Percentiles rank a stretch among this genome's conserved stretches.
phyloP scores from a whole-genome alignment of 345 rosid species.

The Arabidopsis suecica region DNA sequence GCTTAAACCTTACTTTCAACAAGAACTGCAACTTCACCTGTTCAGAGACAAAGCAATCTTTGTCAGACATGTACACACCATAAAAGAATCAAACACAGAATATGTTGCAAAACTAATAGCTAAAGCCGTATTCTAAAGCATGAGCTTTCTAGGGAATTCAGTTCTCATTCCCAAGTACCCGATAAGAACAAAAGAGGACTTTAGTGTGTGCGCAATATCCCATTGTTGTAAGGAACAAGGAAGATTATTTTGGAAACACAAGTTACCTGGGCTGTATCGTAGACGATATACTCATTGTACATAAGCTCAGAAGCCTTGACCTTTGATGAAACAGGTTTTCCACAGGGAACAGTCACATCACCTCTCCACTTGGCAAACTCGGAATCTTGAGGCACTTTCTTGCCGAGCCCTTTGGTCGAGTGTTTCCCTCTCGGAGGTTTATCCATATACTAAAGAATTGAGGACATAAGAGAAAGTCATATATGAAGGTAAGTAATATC shows the following conservation, averaged over 20 bases:
- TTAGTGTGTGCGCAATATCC: not conserved
- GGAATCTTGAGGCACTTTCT: conserved; percentile 75
- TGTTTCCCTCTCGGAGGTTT: conserved; percentile 92
- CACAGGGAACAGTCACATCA: conserved; percentile 85
- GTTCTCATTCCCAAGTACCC: conserved; percentile 10
- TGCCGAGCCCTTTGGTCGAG: conserved; percentile 94
- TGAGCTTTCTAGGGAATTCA: not conserved
- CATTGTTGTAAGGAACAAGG: not conserved
- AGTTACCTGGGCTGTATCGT: conserved; percentile 83
- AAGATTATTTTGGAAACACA: not conserved
- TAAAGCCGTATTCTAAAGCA: not conserved
- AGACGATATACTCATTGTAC: conserved; percentile 95
- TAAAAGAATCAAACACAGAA: not conserved
- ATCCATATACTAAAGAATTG: conserved; percentile 63
- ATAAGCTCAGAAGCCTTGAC: conserved; percentile 81
- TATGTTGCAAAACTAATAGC: not conserved
- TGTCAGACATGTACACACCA: conserved; percentile 35
- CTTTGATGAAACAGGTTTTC: conserved; percentile 82
- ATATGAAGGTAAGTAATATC: not conserved
- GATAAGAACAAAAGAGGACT: not conserved
- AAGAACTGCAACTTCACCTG: conserved; percentile 85
- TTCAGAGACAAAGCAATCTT: conserved; percentile 19
- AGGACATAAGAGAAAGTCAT: conserved; percentile 7
- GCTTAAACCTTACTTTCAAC: conserved; percentile 63
- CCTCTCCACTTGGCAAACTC: conserved; percentile 85